Conservation (phyloP, 225 moss, liverwort and hornwort species). For the Anthoceros angustus region DNA sequence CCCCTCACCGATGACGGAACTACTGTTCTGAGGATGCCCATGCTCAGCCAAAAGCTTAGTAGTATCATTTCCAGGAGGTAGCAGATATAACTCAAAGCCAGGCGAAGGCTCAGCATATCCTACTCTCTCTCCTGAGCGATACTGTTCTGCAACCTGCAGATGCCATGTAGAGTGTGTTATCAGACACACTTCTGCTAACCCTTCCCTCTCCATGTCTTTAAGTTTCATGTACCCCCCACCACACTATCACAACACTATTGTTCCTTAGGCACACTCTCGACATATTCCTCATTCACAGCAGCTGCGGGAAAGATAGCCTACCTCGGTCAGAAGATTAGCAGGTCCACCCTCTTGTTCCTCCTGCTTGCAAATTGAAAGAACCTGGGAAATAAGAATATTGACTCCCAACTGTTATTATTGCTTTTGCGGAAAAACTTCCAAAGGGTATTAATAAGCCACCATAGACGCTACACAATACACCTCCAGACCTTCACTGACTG, state of each 20-base stretch:
- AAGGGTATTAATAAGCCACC: too few relatives aligned
- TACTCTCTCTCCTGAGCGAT: conserved; percentile 76
- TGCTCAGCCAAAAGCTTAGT: conserved; percentile 51
- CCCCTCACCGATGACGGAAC: conserved; percentile 32
- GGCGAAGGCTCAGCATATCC: conserved; percentile 82
- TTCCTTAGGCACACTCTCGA: not conserved
- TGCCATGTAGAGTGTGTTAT: conserved; percentile 2
- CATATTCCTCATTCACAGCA: not conserved
- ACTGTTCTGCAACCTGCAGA: conserved; percentile 71
- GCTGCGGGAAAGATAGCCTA: not conserved
- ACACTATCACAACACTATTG: not conserved
- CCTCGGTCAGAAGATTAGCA: not conserved
- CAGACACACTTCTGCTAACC: not conserved
- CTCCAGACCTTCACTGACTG: too few relatives aligned
- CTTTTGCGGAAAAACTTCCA: too few relatives aligned
- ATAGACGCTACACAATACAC: too few relatives aligned
- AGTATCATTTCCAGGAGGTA: conserved; percentile 63
- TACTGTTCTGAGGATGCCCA: conserved; percentile 29
- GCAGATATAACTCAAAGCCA: conserved; percentile 76
- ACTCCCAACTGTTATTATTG: too few relatives aligned
- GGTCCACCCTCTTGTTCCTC: conserved; percentile 3
- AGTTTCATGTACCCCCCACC: not conserved
- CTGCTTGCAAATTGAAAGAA: not conserved
- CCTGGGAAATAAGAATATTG: not conserved
- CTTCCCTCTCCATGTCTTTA: not conserved